Conservation (phyloP, 2,329 filamentous ascomycete genomes). For the Colletotrichum costaricense region DNA sequence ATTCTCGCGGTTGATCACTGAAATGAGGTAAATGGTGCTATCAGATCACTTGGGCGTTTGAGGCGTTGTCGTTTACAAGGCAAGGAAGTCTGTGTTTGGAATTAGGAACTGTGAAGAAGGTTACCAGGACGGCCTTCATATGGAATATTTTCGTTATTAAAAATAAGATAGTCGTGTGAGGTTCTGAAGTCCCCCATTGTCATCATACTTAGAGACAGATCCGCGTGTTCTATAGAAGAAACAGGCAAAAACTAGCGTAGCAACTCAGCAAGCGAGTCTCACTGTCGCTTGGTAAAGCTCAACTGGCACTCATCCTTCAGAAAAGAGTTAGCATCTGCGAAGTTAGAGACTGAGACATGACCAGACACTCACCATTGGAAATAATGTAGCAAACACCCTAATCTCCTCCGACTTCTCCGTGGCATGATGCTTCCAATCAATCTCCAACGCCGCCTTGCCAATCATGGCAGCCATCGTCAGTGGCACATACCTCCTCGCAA, state of each 20-base stretch:
- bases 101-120: background rate
- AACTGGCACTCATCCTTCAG: slow-evolving; percentile 49
- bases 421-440: slow-evolving; percentile 62
- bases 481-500: slow-evolving; percentile 61
- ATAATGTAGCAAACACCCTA: slow-evolving; percentile 59
- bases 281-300: slow-evolving; percentile 46
- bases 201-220: background rate
- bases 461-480: slow-evolving; percentile 63
- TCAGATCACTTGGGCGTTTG: background rate
- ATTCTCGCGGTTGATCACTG: background rate
- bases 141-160: background rate
- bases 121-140: background rate
- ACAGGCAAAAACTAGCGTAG: background rate
- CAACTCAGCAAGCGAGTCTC: background rate
- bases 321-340: slow-evolving; percentile 16
- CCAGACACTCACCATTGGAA: slow-evolving; percentile 55
- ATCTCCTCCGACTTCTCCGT: slow-evolving; percentile 62
- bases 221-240: background rate
- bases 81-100: no score
- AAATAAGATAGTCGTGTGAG: background rate
- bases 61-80: no score
- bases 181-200: rapidly evolving
- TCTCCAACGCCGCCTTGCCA: slow-evolving; percentile 60
- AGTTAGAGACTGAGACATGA: background rate
- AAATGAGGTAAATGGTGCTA: background rate